Evolutionary conservation across 108 stramenopile genomes (phyloP).

Genomic region (Stephanodiscus minutulus): DNA sequence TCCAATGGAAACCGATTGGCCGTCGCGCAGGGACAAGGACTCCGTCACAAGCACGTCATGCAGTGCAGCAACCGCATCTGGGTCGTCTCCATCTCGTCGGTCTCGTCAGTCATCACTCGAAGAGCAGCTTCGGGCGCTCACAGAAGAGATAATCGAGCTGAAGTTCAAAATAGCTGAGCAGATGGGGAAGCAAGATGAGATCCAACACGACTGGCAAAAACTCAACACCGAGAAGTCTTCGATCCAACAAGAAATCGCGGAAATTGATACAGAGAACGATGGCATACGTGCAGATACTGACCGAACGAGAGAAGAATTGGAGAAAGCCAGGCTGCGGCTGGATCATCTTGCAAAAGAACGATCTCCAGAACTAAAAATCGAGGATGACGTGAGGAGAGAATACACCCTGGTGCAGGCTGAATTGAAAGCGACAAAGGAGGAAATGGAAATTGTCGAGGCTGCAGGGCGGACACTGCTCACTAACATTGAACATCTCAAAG

Average conservation of each 20-base stretch:
- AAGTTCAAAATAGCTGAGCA: conserved; percentile 27
- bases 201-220: conserved; percentile 19
- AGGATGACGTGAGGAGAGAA: conserved; percentile 12
- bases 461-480: not conserved
- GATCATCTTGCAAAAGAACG: not conserved
- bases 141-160: conserved; percentile 20
- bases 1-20: conserved; percentile 7
- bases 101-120: conserved; percentile 8
- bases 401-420: conserved; percentile 1
- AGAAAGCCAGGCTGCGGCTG: conserved; percentile 4
- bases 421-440: conserved; percentile 11
- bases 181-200: conserved; percentile 16
- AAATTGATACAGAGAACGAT: conserved; percentile 12
- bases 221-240: conserved; percentile 10
- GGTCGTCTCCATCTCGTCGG: not conserved
- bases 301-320: conserved; percentile 1
- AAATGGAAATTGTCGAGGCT: conserved; percentile 2
- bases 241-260: conserved; percentile 9
- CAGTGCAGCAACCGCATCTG: not conserved
- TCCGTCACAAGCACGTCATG: conserved; percentile 5
- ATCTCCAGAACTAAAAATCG: conserved; percentile 12
- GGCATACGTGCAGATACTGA: conserved; percentile 15
- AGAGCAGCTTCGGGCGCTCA: conserved; percentile 18
- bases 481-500: conserved; percentile 17
- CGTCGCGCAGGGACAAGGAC: not conserved